These are phyloP conservation scores for Henckelia pumila DNA, from an alignment of 257 asterid species.

Conservation along the genomic window DNA sequence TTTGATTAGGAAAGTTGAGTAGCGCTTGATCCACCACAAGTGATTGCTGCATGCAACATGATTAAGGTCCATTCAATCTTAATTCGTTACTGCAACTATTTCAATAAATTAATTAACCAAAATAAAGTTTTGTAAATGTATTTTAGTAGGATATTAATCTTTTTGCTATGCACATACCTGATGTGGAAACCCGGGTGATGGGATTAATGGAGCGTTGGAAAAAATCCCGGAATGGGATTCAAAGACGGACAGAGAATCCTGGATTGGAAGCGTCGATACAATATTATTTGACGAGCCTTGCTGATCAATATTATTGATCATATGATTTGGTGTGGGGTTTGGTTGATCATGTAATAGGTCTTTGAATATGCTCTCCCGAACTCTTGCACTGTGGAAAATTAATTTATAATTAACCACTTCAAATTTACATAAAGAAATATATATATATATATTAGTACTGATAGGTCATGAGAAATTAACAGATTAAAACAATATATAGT, in stretches of 20 bases:
- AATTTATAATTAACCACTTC: background rate
- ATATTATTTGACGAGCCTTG: slow-evolving; percentile 13
- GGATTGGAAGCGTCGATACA: slow-evolving; percentile 12
- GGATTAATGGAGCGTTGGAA: slow-evolving; percentile 2
- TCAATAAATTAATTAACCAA: too few relatives aligned
- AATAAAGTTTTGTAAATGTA: too few relatives aligned
- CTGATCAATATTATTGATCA: slow-evolving; percentile 3
- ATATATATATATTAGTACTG: background rate
- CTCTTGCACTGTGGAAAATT: slow-evolving; percentile 23
- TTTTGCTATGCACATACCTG: slow-evolving; percentile 23
- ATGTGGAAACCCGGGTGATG: slow-evolving; percentile 5
- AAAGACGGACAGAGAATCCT: slow-evolving; percentile 14
- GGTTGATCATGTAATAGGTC: slow-evolving; percentile 26
- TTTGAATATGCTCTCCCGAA: slow-evolving; percentile 30
- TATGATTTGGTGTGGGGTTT: background rate
- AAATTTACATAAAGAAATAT: too few relatives aligned
- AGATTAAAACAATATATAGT: background rate
- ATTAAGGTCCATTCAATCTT: slow-evolving; percentile 2
- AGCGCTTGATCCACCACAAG: slow-evolving; percentile 24
- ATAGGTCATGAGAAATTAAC: too few relatives aligned
- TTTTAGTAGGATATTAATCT: too few relatives aligned
- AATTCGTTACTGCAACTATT: too few relatives aligned
- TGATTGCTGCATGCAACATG: slow-evolving; percentile 28
- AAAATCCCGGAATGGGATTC: slow-evolving; percentile 14
- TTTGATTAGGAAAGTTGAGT: slow-evolving; percentile 20